Conservation (phyloP, 441 rosid genomes). For the Adansonia gregorii region DNA sequence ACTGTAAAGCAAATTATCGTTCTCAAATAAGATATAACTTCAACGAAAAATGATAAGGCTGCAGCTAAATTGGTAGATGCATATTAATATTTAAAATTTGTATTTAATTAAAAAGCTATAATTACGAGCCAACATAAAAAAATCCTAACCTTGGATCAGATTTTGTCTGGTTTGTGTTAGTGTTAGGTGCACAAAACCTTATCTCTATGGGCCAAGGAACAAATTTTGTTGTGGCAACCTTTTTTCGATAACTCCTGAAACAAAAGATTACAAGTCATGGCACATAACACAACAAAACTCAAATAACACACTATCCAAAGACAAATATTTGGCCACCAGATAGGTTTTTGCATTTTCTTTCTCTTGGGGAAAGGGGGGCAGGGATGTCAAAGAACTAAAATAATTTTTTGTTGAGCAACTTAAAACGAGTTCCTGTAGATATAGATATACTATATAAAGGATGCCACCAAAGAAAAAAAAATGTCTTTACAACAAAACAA, state of each 20-base stretch:
- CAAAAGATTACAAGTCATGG: constrained; percentile 24
- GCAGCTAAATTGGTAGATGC: not conserved
- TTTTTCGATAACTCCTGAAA: constrained; percentile 88
- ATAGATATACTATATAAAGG: not conserved
- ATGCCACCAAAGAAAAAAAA: not conserved
- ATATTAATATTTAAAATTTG: not conserved
- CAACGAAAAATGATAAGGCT: constrained; percentile 9
- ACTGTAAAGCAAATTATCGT: constrained; percentile 46
- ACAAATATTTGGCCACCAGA: not conserved
- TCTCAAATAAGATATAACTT: constrained; percentile 23
- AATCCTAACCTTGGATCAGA: constrained; percentile 75
- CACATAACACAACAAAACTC: not conserved
- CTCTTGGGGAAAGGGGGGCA: not conserved
- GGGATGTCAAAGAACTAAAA: not conserved
- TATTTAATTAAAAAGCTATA: constrained; percentile 21
- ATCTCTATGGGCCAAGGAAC: constrained; percentile 97
- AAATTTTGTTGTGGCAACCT: constrained; percentile 63
- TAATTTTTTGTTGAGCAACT: not conserved
- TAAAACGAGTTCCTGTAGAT: not conserved
- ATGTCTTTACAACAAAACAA: constrained; percentile 1
- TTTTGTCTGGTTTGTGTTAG: constrained; percentile 73
- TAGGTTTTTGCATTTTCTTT: not conserved
- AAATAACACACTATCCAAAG: constrained; percentile 10
- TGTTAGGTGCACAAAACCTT: constrained; percentile 84
- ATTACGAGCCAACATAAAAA: constrained; percentile 26